These are phyloP conservation scores for maize (Zea mays) DNA, from an alignment of 176 grass and related monocot species.

Conservation along the genomic window Zm-B73-REFERENCE-NAM-5.0 NC_050101.1:165525501-165526000, in stretches of 20 bases:
- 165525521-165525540: slow-evolving; percentile 68
- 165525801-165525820: slow-evolving; percentile 12
- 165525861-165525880: background rate
- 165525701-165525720: slow-evolving; percentile 29
- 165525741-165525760: slow-evolving; percentile 18
- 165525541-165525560: slow-evolving; percentile 48
- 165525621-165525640: slow-evolving; percentile 25
- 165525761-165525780: slow-evolving; percentile 3
- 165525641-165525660: slow-evolving; percentile 34
- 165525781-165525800: background rate
- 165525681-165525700: slow-evolving; percentile 38
- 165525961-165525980: no score
- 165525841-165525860: slow-evolving; percentile 15
- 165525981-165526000: no score
- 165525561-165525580: slow-evolving; percentile 40
- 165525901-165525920: no score
- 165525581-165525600: slow-evolving; percentile 36
- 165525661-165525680: slow-evolving; percentile 24
- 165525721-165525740: slow-evolving; percentile 18
- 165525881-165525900: slow-evolving; percentile 1
- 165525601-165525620: slow-evolving; percentile 42
- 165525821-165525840: slow-evolving; percentile 24
- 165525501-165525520: slow-evolving; percentile 80
- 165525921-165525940: no score
- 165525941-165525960: no score